Percentiles rank a stretch among this genome's conserved stretches.
These are phyloP conservation scores for Prunus campanulata DNA, from an alignment of 306 rosid species.

Conservation along the genomic window DNA sequence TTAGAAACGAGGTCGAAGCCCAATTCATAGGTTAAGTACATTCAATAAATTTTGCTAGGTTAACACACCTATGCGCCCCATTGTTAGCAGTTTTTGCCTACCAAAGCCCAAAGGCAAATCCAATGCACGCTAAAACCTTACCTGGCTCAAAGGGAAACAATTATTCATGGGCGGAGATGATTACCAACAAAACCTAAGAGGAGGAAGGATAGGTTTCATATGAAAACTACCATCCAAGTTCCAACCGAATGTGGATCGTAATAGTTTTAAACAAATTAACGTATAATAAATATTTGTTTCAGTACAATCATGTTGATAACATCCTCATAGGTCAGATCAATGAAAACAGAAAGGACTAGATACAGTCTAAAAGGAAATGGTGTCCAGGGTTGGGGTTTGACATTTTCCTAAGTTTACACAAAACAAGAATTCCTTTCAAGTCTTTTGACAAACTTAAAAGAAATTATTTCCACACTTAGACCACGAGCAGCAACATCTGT, in stretches of 20 bases:
- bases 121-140: conserved; percentile 20
- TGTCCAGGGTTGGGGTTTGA: not conserved
- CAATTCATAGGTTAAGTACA: conserved; percentile 5
- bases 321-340: not conserved
- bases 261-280: not conserved
- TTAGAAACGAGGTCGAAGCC: not conserved
- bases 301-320: not conserved
- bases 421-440: conserved; percentile 20
- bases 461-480: conserved; percentile 52
- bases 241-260: not conserved
- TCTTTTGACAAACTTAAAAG: conserved; percentile 12
- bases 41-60: conserved; percentile 16
- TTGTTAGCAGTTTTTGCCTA: conserved; percentile 22
- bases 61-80: conserved; percentile 22
- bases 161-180: conserved; percentile 10
- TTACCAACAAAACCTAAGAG: conserved; percentile 4
- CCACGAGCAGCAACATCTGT: conserved; percentile 99
- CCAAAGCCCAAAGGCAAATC: conserved; percentile 23
- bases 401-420: not conserved
- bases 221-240: not conserved
- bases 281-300: not conserved
- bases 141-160: conserved; percentile 26
- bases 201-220: not conserved
- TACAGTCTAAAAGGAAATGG: not conserved
- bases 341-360: not conserved